Evolutionary conservation across 305 asterid species (phyloP), one percentile per base, ranked within the genome.

Genomic region (Fraxinus greggii): DNA sequence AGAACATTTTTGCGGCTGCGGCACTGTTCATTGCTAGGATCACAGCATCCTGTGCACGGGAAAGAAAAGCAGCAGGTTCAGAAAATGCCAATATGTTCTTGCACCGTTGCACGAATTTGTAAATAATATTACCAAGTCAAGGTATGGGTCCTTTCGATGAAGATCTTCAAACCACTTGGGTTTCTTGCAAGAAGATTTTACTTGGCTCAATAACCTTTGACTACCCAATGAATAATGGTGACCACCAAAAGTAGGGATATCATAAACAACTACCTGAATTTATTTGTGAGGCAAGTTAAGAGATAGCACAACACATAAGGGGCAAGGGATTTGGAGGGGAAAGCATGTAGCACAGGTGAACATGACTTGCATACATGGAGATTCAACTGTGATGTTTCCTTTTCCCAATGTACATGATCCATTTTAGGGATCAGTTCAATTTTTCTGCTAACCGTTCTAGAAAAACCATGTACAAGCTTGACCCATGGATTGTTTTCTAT

Each of bases 291-390:
- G 78, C 19, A 84, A 79, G 77, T 74, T 76, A 85, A 79, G 77
- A 82, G 38, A 85, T 67, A 72, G 61, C 83, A 78, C 63, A 75
- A 79, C 80, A 12, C 48, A 56, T 61, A n/a, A 73, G 72, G 21
- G 79, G 8, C 65, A 48, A 17, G 29, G 31, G 19, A 80, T 6
- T 29, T 69, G 61, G 38, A 69, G 82, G n/a, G 72, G 42, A 69
- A 76, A 81, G 28, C 80, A 73, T 82, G 86, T 13, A 24, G 74
- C 36, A 74, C 33, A 77, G 81, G 81, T 45, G 36, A 86, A 78
- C 77, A 86, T 76, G 95, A 93, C 99, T 95, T 95, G 94, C 98
- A 94, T 95, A 95, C 99, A 94, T 95, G 99, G 86, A 93, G 94
- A 91, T 95, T 95, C 80, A 92, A 78, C 67, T 83, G 86, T 61